Conservation (phyloP, 257 asterid genomes). For the Avicennia marina region DNA sequence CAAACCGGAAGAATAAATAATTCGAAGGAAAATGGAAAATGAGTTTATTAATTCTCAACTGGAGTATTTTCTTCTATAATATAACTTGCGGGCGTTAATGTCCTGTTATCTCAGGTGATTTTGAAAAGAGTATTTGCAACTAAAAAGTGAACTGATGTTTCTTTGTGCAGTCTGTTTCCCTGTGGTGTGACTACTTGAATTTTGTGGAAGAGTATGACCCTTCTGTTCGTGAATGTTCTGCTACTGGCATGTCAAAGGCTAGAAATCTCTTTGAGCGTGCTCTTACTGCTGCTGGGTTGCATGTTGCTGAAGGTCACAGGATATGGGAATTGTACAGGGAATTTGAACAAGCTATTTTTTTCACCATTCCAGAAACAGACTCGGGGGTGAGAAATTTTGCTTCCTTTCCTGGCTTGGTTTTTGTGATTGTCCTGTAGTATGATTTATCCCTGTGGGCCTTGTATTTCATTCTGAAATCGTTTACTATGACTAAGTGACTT, state of each 20-base stretch:
- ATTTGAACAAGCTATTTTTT: conserved; percentile 68
- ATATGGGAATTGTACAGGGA: conserved; percentile 84
- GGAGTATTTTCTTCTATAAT: no score
- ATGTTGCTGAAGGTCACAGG: conserved; percentile 73
- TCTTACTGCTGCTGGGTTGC: conserved; percentile 84
- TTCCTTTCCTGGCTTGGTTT: conserved; percentile 2
- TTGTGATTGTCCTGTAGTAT: background rate
- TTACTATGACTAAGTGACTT: no score
- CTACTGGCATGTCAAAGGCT: conserved; percentile 62
- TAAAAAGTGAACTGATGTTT: conserved; percentile 17
- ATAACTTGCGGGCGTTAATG: no score
- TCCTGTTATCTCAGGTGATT: conserved; percentile 7
- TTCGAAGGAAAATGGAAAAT: no score
- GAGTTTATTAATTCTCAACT: no score
- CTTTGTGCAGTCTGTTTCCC: conserved; percentile 71
- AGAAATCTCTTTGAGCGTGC: conserved; percentile 91
- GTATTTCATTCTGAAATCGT: background rate
- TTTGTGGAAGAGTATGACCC: conserved; percentile 76
- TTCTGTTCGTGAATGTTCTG: conserved; percentile 46
- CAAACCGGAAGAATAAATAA: no score
- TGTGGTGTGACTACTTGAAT: conserved; percentile 89
- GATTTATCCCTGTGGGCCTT: background rate
- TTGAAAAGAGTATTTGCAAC: background rate
- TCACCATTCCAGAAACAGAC: conserved; percentile 56
- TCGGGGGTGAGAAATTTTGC: conserved; percentile 39